Percentiles rank a stretch among this genome's conserved stretches.
Evolutionary conservation across 768 basidiomycete genomes (phyloP).

Genomic region (Suillus clintonianus): DNA sequence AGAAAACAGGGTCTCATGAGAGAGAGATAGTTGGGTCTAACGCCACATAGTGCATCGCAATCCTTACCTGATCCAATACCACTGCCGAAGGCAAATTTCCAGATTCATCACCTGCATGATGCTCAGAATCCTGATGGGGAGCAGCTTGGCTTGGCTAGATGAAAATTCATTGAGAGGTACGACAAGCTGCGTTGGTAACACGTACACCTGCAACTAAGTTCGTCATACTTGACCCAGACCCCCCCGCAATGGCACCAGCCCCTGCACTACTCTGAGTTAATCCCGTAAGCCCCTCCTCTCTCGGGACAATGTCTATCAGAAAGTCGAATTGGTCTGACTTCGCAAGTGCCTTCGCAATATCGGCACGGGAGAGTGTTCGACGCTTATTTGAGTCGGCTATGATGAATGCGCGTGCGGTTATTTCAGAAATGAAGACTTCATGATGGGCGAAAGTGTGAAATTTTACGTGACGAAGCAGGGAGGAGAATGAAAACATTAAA

Average conservation of each 20-base stretch:
- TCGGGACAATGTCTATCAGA: slow-evolving; percentile 91
- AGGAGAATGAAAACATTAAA: neutral
- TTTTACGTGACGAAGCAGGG: neutral
- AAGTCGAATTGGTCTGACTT: slow-evolving; percentile 98
- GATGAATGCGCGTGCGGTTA: slow-evolving; percentile 94
- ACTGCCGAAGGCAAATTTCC: slow-evolving; percentile 15
- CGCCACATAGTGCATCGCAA: neutral
- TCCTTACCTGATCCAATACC: slow-evolving; percentile 27
- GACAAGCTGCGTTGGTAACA: neutral
- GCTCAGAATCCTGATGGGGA: slow-evolving; percentile 26
- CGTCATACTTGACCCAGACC: slow-evolving; percentile 10
- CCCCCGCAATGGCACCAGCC: neutral
- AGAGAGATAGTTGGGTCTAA: slow-evolving; percentile 2
- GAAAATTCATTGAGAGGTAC: slow-evolving; percentile 1
- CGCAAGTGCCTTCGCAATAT: slow-evolving; percentile 89
- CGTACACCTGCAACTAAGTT: slow-evolving; percentile 28
- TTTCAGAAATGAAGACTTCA: slow-evolving; percentile 94
- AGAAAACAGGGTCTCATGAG: neutral
- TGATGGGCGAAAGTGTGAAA: slow-evolving; percentile 4
- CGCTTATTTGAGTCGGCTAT: slow-evolving; percentile 95
- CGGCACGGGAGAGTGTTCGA: slow-evolving; percentile 90
- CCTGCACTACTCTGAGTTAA: slow-evolving; percentile 15
- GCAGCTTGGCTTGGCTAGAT: slow-evolving; percentile 26
- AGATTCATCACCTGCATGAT: slow-evolving; percentile 19
- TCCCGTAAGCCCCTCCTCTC: slow-evolving; percentile 59